Base-by-base conservation (phyloP, 805 yeast species). In the Diddensiella santjacobensis region DNA sequence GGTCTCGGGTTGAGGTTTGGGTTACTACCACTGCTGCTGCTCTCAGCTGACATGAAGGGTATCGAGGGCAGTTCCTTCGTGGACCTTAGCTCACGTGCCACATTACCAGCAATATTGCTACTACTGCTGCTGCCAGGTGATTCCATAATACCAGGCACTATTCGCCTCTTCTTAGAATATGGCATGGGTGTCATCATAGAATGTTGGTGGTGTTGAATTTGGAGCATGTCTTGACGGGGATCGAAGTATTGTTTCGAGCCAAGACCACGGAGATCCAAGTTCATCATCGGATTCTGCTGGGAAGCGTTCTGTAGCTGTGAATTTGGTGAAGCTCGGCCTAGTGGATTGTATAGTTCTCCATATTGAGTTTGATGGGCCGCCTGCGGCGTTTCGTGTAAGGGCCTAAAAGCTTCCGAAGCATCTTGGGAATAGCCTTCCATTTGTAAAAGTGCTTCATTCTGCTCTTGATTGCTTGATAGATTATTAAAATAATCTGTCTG, bases 1-100 rank as follows among this genome's bases (percentile, higher is more conserved):
- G 57, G 47, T n/a, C 40, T 40, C 18, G 20, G 43, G 15, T 8
- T 17, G 18, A n/a, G 10, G 6, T n/a, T 35, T 15, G 38, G 31
- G 11, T 13, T 13, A 8, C 31, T 13, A 8, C 31, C 31, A 26
- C 31, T 13, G 13, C 31, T 26, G 31, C 31, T 26, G 13, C 31
- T 26, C 11, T 13, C 31, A 26, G 11, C 31, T 8, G 8, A 8
- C 31, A 26, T 26, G 31, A 8, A 26, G 8, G 31, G 13, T 13
- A 26, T 8, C 13, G 31, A 8, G 13, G 31, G 31, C 31, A 26
- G 8, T 13, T 26, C 31, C 31, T 13, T 13, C 31, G 13, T 26
- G 13, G 31, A 26, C 31, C 13, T 8, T 8, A 13, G 13, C 13
- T 26, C 31, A 8, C 8, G 11, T 8, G 13, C 11, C 8, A 8